Evolutionary conservation across 805 yeast species (phyloP), one percentile per base, ranked within the genome.

Genomic region (Candida boidinii): DNA sequence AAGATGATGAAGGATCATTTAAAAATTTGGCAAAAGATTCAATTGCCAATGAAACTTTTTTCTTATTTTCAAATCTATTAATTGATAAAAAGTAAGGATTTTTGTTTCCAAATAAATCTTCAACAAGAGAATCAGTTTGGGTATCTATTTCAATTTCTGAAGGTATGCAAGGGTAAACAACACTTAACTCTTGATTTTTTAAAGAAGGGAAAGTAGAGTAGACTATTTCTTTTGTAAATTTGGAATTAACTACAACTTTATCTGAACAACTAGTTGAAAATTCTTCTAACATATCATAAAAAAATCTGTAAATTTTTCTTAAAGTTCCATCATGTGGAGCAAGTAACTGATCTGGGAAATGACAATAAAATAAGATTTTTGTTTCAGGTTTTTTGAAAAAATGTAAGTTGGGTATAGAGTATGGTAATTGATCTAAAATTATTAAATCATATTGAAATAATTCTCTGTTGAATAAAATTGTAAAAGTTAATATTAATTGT

Each of bases 341-440:
- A 27, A 90, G 60, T 30, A 80, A 63, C 49, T 81, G 80, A 55
- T 92, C 99, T 0, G 99, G 98, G 55, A 90, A 90, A 61, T 92
- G 99, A 49, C 98, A 88, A 56, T 92, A 92, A 51, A 90, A 92
- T 32, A 92, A 58, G 3, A 83, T 68, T 31, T 73, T 72, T 2
- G 80, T 53, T 7, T 56, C 34, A 2, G 44, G 54, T 35, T 34
- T 41, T 40, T 60, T 64, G 51, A 54, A 72, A 38, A 57, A 51
- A 42, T 48, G 76, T 15, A 92, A 45, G 12, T 88, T 42, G 5
- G 97, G 97, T 4, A 86, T 63, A 43, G 94, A 77, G 37, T 85
- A 77, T 2, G 95, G 76, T 36, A 92, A 66, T 54, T 90, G 96
- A 58, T 92, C 99, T 21, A 92, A 77, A 21, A 92, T 68, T 41